phyloP scores from a whole-genome alignment of 2,329 filamentous ascomycete genomes.

The Huntiella savannae region DNA sequence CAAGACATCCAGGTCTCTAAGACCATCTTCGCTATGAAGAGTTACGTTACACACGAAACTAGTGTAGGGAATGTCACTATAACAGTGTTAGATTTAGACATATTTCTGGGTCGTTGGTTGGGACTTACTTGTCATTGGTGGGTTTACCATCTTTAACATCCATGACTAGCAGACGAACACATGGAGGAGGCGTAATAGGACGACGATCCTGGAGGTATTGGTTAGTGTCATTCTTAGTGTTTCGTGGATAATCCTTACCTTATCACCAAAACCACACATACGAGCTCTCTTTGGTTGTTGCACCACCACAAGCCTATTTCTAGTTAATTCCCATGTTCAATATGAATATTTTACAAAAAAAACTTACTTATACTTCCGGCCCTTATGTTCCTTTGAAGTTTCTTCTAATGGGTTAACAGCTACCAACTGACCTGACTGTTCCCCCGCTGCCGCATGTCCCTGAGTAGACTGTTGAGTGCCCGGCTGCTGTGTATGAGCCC shows the following conservation, averaged over 20 bases:
- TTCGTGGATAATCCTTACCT: conserved; percentile 34
- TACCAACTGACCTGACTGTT: background rate
- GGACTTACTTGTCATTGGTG: conserved; percentile 10
- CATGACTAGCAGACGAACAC: conserved; percentile 63
- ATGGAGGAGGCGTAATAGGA: conserved; percentile 89
- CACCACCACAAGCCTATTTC: conserved; percentile 49
- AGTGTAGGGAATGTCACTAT: conserved; percentile 37
- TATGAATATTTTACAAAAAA: background rate
- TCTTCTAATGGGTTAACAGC: conserved; percentile 5
- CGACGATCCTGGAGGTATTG: conserved; percentile 51
- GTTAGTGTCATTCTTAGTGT: conserved; percentile 1
- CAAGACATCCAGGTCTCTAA: conserved; percentile 46
- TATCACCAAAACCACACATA: conserved; percentile 98
- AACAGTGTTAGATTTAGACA: background rate
- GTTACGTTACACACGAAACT: conserved; percentile 45
- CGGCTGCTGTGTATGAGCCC: background rate
- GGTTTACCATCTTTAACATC: conserved; percentile 51
- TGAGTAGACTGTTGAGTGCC: background rate
- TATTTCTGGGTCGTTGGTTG: background rate
- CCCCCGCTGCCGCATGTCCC: no score
- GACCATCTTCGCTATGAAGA: conserved; percentile 45
- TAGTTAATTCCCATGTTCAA: background rate
- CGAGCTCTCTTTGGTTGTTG: conserved; percentile 86
- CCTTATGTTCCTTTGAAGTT: conserved; percentile 6
- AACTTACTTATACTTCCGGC: conserved; percentile 9